These are phyloP conservation scores for Auxenochlorella pyrenoidosa DNA, from an alignment of 139 green algal species.

Conservation along the genomic window DNA sequence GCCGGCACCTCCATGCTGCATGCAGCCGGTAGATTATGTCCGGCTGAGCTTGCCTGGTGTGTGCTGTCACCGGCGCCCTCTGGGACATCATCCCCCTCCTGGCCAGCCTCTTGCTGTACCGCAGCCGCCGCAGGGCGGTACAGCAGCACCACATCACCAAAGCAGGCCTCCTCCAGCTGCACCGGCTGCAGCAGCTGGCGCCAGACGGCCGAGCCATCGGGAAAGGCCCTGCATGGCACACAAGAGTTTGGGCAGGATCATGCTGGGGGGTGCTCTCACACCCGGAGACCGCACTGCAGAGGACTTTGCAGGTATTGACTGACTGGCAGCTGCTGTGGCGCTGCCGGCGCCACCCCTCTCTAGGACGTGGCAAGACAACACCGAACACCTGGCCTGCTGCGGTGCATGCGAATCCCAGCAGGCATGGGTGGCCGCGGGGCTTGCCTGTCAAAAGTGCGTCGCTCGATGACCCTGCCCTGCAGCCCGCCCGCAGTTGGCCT, in stretches of 20 bases:
- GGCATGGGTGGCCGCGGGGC: background rate
- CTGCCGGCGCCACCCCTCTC: too few relatives aligned
- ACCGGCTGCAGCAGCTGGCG: constrained; percentile 53
- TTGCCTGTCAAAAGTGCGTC: background rate
- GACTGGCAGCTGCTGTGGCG: too few relatives aligned
- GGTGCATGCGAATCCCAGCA: too few relatives aligned
- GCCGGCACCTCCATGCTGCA: background rate
- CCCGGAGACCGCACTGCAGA: too few relatives aligned
- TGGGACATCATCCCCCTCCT: background rate
- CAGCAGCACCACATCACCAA: constrained; percentile 76
- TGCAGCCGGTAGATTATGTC: background rate
- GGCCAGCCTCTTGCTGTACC: background rate
- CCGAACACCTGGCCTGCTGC: background rate
- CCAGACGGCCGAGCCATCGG: constrained; percentile 53
- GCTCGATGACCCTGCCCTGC: background rate
- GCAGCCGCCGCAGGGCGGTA: constrained; percentile 42
- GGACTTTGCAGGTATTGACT: background rate
- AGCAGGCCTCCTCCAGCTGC: constrained; percentile 74
- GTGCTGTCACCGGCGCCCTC: background rate
- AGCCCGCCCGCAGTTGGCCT: background rate
- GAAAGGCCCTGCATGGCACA: constrained; percentile 42
- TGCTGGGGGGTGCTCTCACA: too few relatives aligned
- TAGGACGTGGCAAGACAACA: too few relatives aligned
- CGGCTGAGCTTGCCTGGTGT: background rate
- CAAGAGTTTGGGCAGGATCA: background rate